These are phyloP conservation scores for Pleurotus tuoliensis DNA, from an alignment of 768 basidiomycete species.

Conservation along the genomic window DNA sequence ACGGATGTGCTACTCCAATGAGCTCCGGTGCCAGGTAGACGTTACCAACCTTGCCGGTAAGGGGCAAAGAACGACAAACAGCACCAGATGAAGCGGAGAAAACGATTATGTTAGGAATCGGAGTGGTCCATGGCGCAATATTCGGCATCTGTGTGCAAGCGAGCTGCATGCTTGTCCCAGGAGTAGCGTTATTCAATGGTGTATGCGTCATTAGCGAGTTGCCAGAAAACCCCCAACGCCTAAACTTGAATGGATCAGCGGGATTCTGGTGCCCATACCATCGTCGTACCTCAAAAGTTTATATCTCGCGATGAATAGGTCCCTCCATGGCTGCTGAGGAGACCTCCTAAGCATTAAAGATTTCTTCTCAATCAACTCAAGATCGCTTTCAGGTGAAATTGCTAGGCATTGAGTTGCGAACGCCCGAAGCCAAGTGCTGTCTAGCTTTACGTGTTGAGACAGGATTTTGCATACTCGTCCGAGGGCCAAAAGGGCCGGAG, in stretches of 20 bases:
- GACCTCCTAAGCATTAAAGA: conserved; percentile 52
- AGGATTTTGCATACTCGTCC: conserved; percentile 47
- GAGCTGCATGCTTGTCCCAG: conserved; percentile 56
- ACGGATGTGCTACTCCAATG: conserved; percentile 59
- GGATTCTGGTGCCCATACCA: not conserved
- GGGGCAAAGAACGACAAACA: conserved; percentile 67
- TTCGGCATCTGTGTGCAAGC: conserved; percentile 34
- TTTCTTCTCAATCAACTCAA: conserved; percentile 32
- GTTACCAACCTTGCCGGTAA: conserved; percentile 56
- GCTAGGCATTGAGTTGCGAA: conserved; percentile 66
- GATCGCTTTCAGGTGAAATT: conserved; percentile 59
- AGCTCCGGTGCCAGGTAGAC: conserved; percentile 79
- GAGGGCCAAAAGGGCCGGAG: conserved; percentile 56
- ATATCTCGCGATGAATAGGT: conserved; percentile 62
- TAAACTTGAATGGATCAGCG: conserved; percentile 21
- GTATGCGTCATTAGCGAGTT: conserved; percentile 57
- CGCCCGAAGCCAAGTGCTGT: conserved; percentile 77
- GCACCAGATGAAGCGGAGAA: conserved; percentile 68
- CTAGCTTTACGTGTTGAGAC: conserved; percentile 65
- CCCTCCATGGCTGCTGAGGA: conserved; percentile 59
- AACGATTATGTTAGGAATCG: conserved; percentile 17
- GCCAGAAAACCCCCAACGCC: conserved; percentile 68
- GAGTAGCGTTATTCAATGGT: conserved; percentile 47
- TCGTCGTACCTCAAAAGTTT: conserved; percentile 45
- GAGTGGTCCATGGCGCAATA: conserved; percentile 12